Percentiles rank a stretch among this genome's conserved stretches.
phyloP scores from a whole-genome alignment of 2,329 filamentous ascomycete species.

The Talaromyces sp. region DNA sequence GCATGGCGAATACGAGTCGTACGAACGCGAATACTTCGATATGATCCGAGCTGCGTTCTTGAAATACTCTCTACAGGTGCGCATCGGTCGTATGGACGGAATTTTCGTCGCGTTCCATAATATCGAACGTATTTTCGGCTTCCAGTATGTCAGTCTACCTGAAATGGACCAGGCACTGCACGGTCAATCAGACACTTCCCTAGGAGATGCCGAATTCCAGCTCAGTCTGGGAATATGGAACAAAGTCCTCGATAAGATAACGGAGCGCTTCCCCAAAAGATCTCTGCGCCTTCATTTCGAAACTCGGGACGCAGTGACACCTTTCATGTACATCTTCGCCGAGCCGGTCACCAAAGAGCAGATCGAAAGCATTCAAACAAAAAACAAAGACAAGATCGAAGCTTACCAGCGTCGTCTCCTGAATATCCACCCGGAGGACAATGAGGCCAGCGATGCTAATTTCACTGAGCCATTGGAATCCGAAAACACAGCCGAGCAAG shows the following conservation, averaged over 20 bases:
- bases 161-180: slow-evolving; percentile 95
- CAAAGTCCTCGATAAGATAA: slow-evolving; percentile 74
- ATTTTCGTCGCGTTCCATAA: slow-evolving; percentile 98
- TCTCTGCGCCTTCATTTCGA: slow-evolving; percentile 83
- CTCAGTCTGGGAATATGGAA: slow-evolving; percentile 79
- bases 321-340: slow-evolving; percentile 86
- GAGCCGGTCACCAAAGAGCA: slow-evolving; percentile 76
- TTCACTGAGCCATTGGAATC: slow-evolving; percentile 11
- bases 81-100: slow-evolving; percentile 97
- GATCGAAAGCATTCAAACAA: slow-evolving; percentile 73
- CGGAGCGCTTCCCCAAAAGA: slow-evolving; percentile 70
- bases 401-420: slow-evolving; percentile 64
- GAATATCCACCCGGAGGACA: slow-evolving; percentile 31
- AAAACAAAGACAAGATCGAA: slow-evolving; percentile 65
- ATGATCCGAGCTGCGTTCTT: slow-evolving; percentile 94
- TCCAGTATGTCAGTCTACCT: slow-evolving; percentile 83
- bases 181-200: slow-evolving; percentile 64
- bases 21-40: slow-evolving; percentile 93
- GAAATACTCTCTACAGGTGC: slow-evolving; percentile 94
- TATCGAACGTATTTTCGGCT: slow-evolving; percentile 91
- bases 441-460: slow-evolving; percentile 7
- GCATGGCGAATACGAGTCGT: slow-evolving; percentile 83
- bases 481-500: slow-evolving; percentile 8
- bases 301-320: slow-evolving; percentile 61
- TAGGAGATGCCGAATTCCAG: slow-evolving; percentile 86